Conservation (phyloP, 1,139 yeast genomes). For the Saccharomycopsis hybrid region DNA sequence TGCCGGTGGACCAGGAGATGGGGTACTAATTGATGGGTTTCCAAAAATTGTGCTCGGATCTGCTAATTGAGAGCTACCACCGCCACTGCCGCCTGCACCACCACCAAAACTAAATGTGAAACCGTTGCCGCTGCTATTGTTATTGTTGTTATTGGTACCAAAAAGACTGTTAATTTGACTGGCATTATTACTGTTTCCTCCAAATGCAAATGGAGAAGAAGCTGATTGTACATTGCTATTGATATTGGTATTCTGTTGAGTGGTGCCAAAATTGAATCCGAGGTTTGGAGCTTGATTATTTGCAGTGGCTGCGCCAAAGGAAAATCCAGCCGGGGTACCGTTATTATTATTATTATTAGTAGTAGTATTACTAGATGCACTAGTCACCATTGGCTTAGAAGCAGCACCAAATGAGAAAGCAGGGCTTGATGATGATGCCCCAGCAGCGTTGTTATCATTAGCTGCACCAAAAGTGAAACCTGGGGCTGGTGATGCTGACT, state of each 20-base stretch:
- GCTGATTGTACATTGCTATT: conserved; percentile 75
- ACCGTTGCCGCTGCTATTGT: background rate
- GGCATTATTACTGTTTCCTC: background rate
- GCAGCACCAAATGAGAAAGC: conserved; percentile 3
- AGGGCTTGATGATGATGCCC: background rate
- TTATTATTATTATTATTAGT: background rate
- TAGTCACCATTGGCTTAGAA: background rate
- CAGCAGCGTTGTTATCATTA: background rate
- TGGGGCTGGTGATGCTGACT: background rate
- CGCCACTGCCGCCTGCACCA: conserved; percentile 2
- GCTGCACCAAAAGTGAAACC: conserved; percentile 3
- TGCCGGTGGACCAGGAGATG: background rate
- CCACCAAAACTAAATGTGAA: conserved; percentile 3
- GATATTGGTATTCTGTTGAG: conserved; percentile 69
- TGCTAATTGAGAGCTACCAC: background rate
- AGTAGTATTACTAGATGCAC: background rate
- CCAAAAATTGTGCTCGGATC: conserved; percentile 1
- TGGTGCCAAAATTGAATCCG: conserved; percentile 50
- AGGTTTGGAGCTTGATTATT: background rate
- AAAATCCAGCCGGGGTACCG: background rate
- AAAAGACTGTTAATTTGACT: conserved; percentile 44
- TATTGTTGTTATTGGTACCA: background rate
- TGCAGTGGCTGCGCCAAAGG: background rate
- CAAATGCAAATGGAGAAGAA: conserved; percentile 32
- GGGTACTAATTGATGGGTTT: background rate